Evolutionary conservation across 2,329 filamentous ascomycete species (phyloP).

Genomic region (Fusarium brevicatenulatum): DNA sequence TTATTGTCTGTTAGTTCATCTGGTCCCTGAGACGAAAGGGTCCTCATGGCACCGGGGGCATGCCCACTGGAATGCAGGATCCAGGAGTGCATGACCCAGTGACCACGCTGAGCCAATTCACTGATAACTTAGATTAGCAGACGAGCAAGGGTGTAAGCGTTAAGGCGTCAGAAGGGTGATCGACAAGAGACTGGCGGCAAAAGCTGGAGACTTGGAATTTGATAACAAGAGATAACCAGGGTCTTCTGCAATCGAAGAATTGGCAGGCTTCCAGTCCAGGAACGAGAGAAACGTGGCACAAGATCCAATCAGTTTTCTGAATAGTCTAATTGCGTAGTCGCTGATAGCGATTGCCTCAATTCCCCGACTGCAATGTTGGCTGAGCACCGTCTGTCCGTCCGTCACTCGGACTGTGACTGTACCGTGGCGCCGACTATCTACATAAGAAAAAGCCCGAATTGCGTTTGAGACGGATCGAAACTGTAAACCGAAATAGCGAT

Average conservation of each 20-base stretch:
- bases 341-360: constrained; percentile 1
- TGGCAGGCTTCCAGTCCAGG: constrained; percentile 20
- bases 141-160: constrained; percentile 21
- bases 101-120: constrained; percentile 15
- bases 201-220: constrained; percentile 32
- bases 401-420: not conserved
- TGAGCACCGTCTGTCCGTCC: constrained; percentile 12
- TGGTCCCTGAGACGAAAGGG: constrained; percentile 28
- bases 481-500: constrained; percentile 20
- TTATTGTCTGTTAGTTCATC: constrained; percentile 9
- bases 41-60: not conserved
- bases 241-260: constrained; percentile 26
- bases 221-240: constrained; percentile 25
- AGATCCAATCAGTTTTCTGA: constrained; percentile 15
- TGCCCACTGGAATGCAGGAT: constrained; percentile 42
- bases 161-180: constrained; percentile 22
- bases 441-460: constrained; percentile 11
- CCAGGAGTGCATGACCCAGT: constrained; percentile 43
- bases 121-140: constrained; percentile 35
- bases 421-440: constrained; percentile 27
- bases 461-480: constrained; percentile 19
- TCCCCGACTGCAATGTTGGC: constrained; percentile 30
- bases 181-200: constrained; percentile 33
- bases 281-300: constrained; percentile 20
- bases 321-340: constrained; percentile 25